phyloP scores from a whole-genome alignment of 2,329 filamentous ascomycete species.

The Ophiostoma fasciatum region DNA sequence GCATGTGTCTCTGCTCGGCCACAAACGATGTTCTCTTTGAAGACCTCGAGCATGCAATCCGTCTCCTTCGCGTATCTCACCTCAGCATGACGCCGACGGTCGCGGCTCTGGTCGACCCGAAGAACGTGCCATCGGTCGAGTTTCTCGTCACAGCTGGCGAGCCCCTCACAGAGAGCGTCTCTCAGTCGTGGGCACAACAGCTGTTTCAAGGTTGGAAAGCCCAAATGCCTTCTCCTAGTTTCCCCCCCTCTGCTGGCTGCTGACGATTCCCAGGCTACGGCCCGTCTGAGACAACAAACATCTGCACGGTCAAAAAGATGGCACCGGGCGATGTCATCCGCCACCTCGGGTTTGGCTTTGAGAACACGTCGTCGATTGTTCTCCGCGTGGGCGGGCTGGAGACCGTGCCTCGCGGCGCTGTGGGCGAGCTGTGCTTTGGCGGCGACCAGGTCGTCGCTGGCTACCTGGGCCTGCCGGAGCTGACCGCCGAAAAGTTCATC shows the following conservation, averaged over 20 bases:
- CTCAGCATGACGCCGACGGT: slow-evolving; percentile 78
- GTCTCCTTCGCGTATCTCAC: slow-evolving; percentile 53
- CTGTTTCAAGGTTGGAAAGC: slow-evolving; percentile 50
- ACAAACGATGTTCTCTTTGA: slow-evolving; percentile 59
- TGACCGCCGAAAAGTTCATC: slow-evolving; percentile 54
- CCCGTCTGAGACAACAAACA: slow-evolving; percentile 76
- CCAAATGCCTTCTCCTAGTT: slow-evolving; percentile 52
- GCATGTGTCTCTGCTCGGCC: slow-evolving; percentile 65
- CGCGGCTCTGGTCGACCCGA: slow-evolving; percentile 55
- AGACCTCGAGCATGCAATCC: slow-evolving; percentile 55
- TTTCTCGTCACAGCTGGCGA: slow-evolving; percentile 76
- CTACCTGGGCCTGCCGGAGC: slow-evolving; percentile 50
- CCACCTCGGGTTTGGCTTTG: slow-evolving; percentile 61
- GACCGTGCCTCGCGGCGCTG: slow-evolving; percentile 50
- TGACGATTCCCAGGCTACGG: slow-evolving; percentile 54
- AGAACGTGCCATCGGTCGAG: slow-evolving; percentile 52
- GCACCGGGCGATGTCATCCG: slow-evolving; percentile 42
- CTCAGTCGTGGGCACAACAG: slow-evolving; percentile 50
- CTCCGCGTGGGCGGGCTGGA: slow-evolving; percentile 29
- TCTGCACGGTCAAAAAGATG: slow-evolving; percentile 62
- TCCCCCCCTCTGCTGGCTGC: not conserved
- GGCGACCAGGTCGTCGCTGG: slow-evolving; percentile 67
- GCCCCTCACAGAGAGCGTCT: slow-evolving; percentile 57
- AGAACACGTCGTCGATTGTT: slow-evolving; percentile 64
- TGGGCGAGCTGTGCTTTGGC: slow-evolving; percentile 78